phyloP scores from a whole-genome alignment of 23 red algal genomes.

The Chondrus crispus region DNA sequence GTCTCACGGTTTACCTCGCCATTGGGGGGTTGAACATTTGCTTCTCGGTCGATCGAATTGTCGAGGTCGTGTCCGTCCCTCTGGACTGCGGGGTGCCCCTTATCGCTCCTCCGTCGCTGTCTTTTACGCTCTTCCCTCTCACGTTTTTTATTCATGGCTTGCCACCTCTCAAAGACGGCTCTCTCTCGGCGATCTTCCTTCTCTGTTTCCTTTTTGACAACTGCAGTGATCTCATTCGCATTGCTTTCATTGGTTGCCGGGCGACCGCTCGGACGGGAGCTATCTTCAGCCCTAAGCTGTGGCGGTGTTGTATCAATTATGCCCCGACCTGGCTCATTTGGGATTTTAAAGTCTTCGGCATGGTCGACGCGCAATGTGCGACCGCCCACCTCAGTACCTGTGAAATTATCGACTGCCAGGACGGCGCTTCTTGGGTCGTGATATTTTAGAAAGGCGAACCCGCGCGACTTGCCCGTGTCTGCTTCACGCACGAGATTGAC shows the following conservation, averaged over 20 bases:
- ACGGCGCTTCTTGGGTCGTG: conserved; percentile 79
- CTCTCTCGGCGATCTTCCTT: background rate
- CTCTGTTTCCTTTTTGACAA: too few species aligned
- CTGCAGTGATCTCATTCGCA: too few species aligned
- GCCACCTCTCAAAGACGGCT: background rate
- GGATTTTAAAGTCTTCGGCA: conserved; percentile 57
- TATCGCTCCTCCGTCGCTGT: too few species aligned
- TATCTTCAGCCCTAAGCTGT: background rate
- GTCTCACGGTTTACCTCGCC: too few species aligned
- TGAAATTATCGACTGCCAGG: conserved; percentile 88
- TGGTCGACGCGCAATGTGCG: conserved; percentile 74
- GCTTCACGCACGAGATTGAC: conserved; percentile 73
- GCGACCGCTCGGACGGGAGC: background rate
- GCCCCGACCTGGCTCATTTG: conserved; percentile 2
- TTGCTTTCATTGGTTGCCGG: too few species aligned
- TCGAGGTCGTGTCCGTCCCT: too few species aligned
- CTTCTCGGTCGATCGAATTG: too few species aligned
- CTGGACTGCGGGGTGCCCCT: too few species aligned
- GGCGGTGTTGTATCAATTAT: conserved; percentile 15
- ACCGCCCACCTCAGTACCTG: conserved; percentile 52
- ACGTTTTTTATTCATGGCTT: background rate
- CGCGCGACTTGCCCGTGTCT: conserved; percentile 51
- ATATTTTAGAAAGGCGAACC: conserved; percentile 77
- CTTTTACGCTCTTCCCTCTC: background rate
- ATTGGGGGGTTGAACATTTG: too few species aligned